Base-by-base conservation (phyloP, 257 asterid genomes). In the Avicennia marina region DNA sequence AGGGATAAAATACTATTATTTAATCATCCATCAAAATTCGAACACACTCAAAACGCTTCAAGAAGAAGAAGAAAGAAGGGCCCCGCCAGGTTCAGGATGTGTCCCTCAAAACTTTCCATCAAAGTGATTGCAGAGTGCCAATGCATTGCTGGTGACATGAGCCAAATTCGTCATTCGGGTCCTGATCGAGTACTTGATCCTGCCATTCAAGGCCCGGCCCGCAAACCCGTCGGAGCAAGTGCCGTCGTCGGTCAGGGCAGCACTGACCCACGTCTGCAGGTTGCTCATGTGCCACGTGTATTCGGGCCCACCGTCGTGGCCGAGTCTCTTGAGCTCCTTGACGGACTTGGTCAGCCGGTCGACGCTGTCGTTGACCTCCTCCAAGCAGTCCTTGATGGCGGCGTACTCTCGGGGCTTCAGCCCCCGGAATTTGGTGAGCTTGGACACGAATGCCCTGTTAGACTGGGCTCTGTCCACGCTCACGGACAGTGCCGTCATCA, bases 241-340 rank as follows among this genome's bases (percentile, higher is more conserved):
- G 39, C 78, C 89, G 11, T 79, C 90, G 12, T 89, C 80, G 0
- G 95, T 88, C 83, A 88, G 58, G 50, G 95, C 95, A 20, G 90
- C 90, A 67, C 96, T 88, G 0, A 88, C 88, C 96, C 96, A 88
- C 0, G 95, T 88, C 61, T 82, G 85, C 6, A 80, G 46, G 22
- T 88, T 75, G 29, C 64, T 77, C 78, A 85, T 75, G 11, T 48
- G 36, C 53, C 62, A 2, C 39, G 8, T 76, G 46, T 74, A 82
- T 13, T 82, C 56, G 1, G 74, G 15, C 2, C 76, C 81, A n/a
- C 31, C 9, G 41, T 2, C 6, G 10, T 36, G n/a, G n/a, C 33
- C 63, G 4, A 82, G 34, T 13, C 62, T 56, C 1, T 45, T 38
- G 86, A 88, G 69, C 75, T 78, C 94, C 16, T 39, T 75, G 52